phyloP scores from a whole-genome alignment of 495 filamentous ascomycete genomes.

The Xanthoparmelia taractica region DNA sequence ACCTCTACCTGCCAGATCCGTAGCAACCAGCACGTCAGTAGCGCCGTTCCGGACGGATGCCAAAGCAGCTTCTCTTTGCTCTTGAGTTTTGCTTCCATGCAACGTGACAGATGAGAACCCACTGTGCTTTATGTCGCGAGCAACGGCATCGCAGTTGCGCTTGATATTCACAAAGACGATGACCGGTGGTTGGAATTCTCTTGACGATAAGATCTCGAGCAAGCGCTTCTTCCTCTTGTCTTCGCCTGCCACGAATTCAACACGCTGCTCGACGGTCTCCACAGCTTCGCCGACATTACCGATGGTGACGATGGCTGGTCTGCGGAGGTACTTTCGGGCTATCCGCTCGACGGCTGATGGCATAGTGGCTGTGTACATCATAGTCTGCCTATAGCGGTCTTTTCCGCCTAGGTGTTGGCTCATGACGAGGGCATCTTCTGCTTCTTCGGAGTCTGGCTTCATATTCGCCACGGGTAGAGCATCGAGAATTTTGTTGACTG shows the following conservation, averaged over 20 bases:
- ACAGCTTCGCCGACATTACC: conserved; percentile 96
- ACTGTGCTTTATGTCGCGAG: conserved; percentile 89
- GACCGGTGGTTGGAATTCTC: conserved; percentile 85
- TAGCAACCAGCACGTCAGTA: conserved; percentile 89
- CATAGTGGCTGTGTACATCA: conserved; percentile 99
- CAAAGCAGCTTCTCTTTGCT: conserved; percentile 91
- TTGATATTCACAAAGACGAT: conserved; percentile 99
- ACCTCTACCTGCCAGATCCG: conserved; percentile 93
- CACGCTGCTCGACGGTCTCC: conserved; percentile 95
- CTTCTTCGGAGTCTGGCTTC: conserved; percentile 92
- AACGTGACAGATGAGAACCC: conserved; percentile 87
- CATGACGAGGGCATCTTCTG: conserved; percentile 82
- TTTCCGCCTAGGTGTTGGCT: conserved; percentile 70
- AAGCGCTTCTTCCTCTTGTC: conserved; percentile 97
- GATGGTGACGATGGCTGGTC: conserved; percentile 91
- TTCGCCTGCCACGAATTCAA: conserved; percentile 86
- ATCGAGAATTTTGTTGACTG: conserved; percentile 95
- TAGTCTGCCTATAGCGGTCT: conserved; percentile 91
- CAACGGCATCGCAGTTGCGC: conserved; percentile 94
- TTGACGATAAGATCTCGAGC: conserved; percentile 75
- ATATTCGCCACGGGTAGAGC: conserved; percentile 93
- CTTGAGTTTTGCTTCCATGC: conserved; percentile 93
- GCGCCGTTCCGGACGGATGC: conserved; percentile 72
- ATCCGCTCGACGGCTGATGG: conserved; percentile 89
- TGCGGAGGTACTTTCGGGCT: conserved; percentile 87